Percentiles rank a stretch among this genome's conserved stretches.
Conservation (phyloP, 352 stramenopile species). For the Phytophthora crassamura region DNA sequence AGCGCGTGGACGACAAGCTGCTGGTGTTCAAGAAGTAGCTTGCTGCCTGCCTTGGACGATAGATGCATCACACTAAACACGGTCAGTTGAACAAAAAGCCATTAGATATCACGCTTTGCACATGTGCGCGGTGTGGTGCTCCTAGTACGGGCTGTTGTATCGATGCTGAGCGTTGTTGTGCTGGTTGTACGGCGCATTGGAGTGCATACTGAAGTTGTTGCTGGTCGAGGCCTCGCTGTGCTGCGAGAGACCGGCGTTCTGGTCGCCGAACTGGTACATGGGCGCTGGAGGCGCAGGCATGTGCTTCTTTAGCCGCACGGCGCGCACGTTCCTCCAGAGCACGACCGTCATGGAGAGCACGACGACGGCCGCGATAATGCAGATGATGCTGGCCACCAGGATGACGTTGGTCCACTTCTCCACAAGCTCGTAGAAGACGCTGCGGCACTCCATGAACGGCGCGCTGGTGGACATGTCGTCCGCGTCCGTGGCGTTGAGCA, state of each 20-base stretch:
- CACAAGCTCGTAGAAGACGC: slow-evolving; percentile 66
- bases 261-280: slow-evolving; percentile 43
- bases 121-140: slow-evolving; percentile 4
- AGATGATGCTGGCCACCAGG: slow-evolving; percentile 60
- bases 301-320: slow-evolving; percentile 28
- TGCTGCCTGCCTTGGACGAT: slow-evolving; percentile 20
- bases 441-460: slow-evolving; percentile 75
- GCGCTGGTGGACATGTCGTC: slow-evolving; percentile 50
- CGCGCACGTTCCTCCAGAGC: slow-evolving; percentile 50
- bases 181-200: slow-evolving; percentile 33
- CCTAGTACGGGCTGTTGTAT: slow-evolving; percentile 52
- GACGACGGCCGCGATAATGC: slow-evolving; percentile 51
- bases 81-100: slow-evolving; percentile 24
- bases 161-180: slow-evolving; percentile 29
- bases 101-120: slow-evolving; percentile 23
- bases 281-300: slow-evolving; percentile 12
- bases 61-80: slow-evolving; percentile 32
- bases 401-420: slow-evolving; percentile 75
- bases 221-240: slow-evolving; percentile 30
- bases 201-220: slow-evolving; percentile 49
- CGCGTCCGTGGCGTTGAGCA: slow-evolving; percentile 54
- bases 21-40: slow-evolving; percentile 44
- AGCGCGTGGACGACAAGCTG: slow-evolving; percentile 25
- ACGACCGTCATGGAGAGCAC: slow-evolving; percentile 68
- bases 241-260: slow-evolving; percentile 24